phyloP scores from a whole-genome alignment of 305 asterid species.

The Solanum chacoense region DNA sequence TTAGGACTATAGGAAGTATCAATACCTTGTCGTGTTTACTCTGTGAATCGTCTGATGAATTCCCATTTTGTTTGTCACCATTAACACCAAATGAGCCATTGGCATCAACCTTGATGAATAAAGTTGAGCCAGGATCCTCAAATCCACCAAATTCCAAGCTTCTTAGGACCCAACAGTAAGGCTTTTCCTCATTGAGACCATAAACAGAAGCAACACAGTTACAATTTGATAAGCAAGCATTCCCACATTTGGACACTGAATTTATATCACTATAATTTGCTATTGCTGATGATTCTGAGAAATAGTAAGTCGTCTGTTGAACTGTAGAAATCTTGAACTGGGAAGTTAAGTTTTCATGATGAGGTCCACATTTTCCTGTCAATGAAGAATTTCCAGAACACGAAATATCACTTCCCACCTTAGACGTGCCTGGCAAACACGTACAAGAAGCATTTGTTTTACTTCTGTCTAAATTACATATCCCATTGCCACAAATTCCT shows the following conservation, averaged over 20 bases:
- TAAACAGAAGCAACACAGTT: conserved; percentile 73
- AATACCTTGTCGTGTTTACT: conserved; percentile 35
- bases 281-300: conserved; percentile 50
- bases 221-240: conserved; percentile 61
- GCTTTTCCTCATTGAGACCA: conserved; percentile 62
- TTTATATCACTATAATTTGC: conserved; percentile 59
- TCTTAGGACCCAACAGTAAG: conserved; percentile 73
- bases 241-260: conserved; percentile 59
- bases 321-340: conserved; percentile 30
- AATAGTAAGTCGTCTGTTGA: conserved; percentile 59
- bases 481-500: conserved; percentile 70
- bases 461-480: conserved; percentile 51
- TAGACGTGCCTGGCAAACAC: conserved; percentile 45
- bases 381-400: conserved; percentile 32
- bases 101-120: conserved; percentile 58
- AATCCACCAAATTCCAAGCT: conserved; percentile 71
- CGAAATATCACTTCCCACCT: conserved; percentile 6
- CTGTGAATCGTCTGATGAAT: conserved; percentile 17
- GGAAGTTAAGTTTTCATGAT: conserved; percentile 30
- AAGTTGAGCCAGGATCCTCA: conserved; percentile 63
- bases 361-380: conserved; percentile 42
- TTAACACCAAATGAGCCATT: conserved; percentile 19
- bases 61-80: conserved; percentile 8
- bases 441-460: conserved; percentile 61
- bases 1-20: conserved; percentile 62